Conservation (phyloP, 2,329 filamentous ascomycete genomes). For the Bertia moriformis region DNA sequence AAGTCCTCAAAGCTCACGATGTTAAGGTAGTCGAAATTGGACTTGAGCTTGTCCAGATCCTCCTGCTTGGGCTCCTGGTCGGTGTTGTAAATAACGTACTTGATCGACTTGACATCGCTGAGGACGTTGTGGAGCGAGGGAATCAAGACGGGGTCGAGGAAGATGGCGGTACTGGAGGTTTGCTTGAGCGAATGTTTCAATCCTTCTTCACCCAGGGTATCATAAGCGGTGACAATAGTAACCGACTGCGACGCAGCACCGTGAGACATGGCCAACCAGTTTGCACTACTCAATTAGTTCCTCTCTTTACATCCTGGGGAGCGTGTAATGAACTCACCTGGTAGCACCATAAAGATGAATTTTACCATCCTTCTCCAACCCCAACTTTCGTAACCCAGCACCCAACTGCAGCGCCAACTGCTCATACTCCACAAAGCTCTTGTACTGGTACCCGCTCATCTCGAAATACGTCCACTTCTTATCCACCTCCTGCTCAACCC, state of each 20-base stretch:
- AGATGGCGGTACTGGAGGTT: slow-evolving; percentile 59
- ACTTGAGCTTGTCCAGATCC: slow-evolving; percentile 31
- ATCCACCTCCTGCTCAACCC: slow-evolving; percentile 63
- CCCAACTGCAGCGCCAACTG: slow-evolving; percentile 53
- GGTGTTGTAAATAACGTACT: slow-evolving; percentile 37
- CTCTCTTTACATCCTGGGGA: no score
- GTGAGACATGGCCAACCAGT: slow-evolving; percentile 36
- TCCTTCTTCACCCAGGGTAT: slow-evolving; percentile 65
- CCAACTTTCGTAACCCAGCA: slow-evolving; percentile 57
- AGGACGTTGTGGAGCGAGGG: slow-evolving; percentile 38
- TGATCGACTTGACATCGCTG: slow-evolving; percentile 31
- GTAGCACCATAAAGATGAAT: slow-evolving; percentile 73
- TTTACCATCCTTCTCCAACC: slow-evolving; percentile 51
- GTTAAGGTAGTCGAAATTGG: slow-evolving; percentile 28
- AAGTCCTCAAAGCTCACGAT: slow-evolving; percentile 36
- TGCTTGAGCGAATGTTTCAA: slow-evolving; percentile 61
- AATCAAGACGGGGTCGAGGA: slow-evolving; percentile 61
- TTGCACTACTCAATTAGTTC: no score
- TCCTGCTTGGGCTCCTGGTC: slow-evolving; percentile 35
- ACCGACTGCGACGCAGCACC: slow-evolving; percentile 60
- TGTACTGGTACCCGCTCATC: slow-evolving; percentile 64
- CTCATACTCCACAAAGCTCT: slow-evolving; percentile 68
- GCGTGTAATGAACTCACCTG: not conserved
- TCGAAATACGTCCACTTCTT: slow-evolving; percentile 86
- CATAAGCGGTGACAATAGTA: slow-evolving; percentile 72